Percentiles rank a stretch among this genome's conserved stretches.
Conservation (phyloP, 345 rosid genomes). For the Eucalyptus melliodora region DNA sequence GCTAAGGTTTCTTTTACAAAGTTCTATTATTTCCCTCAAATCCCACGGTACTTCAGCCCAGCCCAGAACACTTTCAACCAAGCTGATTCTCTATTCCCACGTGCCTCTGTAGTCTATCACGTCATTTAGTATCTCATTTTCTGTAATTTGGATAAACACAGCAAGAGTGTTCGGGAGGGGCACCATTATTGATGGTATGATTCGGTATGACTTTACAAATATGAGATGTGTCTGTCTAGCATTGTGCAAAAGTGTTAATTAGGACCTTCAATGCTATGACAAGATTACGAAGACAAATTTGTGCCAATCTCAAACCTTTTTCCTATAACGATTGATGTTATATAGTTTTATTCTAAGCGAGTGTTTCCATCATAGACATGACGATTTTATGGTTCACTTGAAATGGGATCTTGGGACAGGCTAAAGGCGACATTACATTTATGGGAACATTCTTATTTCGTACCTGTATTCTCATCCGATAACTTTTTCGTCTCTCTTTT, state of each 20-base stretch:
- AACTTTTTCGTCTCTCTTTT: not conserved
- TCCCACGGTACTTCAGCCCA: no score
- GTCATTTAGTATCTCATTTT: not conserved
- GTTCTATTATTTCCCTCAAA: no score
- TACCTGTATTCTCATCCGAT: no score
- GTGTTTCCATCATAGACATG: not conserved
- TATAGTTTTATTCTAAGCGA: not conserved
- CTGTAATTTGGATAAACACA: not conserved
- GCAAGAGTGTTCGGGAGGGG: not conserved
- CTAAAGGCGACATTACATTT: not conserved
- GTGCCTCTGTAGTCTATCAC: no score
- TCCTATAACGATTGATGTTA: not conserved
- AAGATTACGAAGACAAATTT: not conserved
- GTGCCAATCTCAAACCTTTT: not conserved
- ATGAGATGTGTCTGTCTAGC: not conserved
- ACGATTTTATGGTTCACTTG: not conserved
- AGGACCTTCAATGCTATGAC: not conserved
- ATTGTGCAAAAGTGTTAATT: not conserved
- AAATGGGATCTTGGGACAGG: not conserved
- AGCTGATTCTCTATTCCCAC: no score
- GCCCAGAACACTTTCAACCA: no score
- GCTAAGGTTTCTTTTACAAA: no score
- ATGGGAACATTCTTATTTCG: not conserved
- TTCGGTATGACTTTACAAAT: not conserved
- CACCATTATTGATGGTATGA: not conserved